Evolutionary conservation across 2,329 filamentous ascomycete species (phyloP), one percentile per base, ranked within the genome.

Genomic region (Alternaria conjuncta): DNA sequence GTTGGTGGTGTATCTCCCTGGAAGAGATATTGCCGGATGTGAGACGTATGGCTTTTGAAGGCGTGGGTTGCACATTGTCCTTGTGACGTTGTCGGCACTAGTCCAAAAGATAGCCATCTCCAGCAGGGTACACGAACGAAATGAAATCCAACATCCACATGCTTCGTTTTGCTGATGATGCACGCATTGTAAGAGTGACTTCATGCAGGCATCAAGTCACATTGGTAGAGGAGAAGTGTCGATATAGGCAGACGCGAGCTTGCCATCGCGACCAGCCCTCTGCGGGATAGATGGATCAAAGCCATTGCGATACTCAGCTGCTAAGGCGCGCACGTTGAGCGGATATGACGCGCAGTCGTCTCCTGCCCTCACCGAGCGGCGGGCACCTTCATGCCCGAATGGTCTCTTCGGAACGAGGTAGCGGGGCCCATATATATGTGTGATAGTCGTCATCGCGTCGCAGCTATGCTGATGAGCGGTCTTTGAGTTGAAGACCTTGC

Each of bases 351-450:
- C 30, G 30, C 30, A 36, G 13, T 36, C 13, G 30, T 1, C 30
- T 36, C 30, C 30, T 36, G 30, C 30, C 30, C 30, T 36, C 30
- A 36, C 30, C 30, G 30, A 36, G 30, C 13, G 30, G 7, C 30
- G 30, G 1, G 30, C 30, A n/a, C 32, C 32, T 36, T n/a, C 32
- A 36, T 36, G 32, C 32, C 32, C 4, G 0, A 0, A 0, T 36
- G 0, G 0, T 36, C 32, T 36, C 4, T 36, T 2, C 15, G 0
- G 0, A 0, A 36, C 7, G 32, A 36, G 32, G 15, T 0, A 0
- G 32, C 32, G 0, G 32, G 32, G 32, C 7, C 32, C 32, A 30
- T 12, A 6, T 30, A 30, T 2, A 13, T 13, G 11, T 30, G 28
- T 30, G 1, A 30, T 0, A 3, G 11, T 9, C 5, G 32, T 36